These are phyloP conservation scores for Echinosophora koreensis DNA, from an alignment of 306 rosid genomes.

Conservation along the genomic window DNA sequence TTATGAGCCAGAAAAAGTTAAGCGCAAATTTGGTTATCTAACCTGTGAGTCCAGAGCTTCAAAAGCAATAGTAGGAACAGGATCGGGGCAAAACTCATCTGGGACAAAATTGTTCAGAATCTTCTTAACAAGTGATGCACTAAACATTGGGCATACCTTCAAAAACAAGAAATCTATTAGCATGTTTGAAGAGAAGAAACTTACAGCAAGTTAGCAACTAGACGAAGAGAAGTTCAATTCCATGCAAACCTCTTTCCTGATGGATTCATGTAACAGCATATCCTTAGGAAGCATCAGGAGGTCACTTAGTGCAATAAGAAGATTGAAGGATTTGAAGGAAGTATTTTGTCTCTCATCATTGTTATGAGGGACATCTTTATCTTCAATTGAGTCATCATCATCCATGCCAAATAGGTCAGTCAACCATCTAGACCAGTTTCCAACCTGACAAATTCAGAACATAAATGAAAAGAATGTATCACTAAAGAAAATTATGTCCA, in stretches of 20 bases:
- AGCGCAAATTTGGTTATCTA: slow-evolving; percentile 11
- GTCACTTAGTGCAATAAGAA: slow-evolving; percentile 85
- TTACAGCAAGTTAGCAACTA: neutral
- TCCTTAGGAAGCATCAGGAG: slow-evolving; percentile 95
- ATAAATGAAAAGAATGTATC: slow-evolving; percentile 14
- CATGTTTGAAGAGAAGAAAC: slow-evolving; percentile 24
- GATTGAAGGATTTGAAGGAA: slow-evolving; percentile 73
- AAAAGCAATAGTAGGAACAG: slow-evolving; percentile 67
- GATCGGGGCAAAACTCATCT: slow-evolving; percentile 83
- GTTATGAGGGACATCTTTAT: slow-evolving; percentile 39
- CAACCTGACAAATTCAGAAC: slow-evolving; percentile 61
- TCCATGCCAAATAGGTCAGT: slow-evolving; percentile 76
- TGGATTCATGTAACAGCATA: slow-evolving; percentile 65
- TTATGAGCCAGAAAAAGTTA: neutral
- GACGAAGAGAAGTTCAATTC: slow-evolving; percentile 36
- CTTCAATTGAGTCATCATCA: slow-evolving; percentile 61
- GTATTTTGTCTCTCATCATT: slow-evolving; percentile 54
- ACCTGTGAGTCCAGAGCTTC: slow-evolving; percentile 77
- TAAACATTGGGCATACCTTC: slow-evolving; percentile 84
- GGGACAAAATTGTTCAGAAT: slow-evolving; percentile 67
- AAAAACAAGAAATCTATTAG: slow-evolving; percentile 35
- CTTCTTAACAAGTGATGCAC: slow-evolving; percentile 68
- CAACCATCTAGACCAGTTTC: slow-evolving; percentile 89
- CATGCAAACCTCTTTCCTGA: slow-evolving; percentile 78
- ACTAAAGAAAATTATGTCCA: neutral